Conservation (phyloP, 108 stramenopile genomes). For the Cyclotella kingstonii region DNA sequence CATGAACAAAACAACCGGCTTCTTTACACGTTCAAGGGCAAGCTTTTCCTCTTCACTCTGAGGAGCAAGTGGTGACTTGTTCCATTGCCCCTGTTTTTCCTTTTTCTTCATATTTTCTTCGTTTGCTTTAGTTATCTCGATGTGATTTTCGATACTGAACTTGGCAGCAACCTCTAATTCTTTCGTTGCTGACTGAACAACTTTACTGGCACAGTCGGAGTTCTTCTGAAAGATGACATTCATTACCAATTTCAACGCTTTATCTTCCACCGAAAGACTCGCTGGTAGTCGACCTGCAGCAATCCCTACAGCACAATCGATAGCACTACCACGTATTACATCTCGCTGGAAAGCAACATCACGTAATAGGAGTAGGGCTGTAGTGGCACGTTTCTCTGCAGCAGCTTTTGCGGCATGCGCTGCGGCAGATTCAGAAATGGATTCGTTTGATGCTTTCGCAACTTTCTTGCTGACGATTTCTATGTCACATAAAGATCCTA, state of each 20-base stretch:
- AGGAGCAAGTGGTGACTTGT: conserved; percentile 22
- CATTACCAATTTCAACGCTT: conserved; percentile 84
- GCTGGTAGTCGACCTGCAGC: conserved; percentile 76
- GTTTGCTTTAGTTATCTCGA: conserved; percentile 45
- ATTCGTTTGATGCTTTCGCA: conserved; percentile 62
- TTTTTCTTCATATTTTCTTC: conserved; percentile 43
- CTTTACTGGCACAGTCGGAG: conserved; percentile 49
- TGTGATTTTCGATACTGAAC: conserved; percentile 58
- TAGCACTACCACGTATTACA: conserved; percentile 46
- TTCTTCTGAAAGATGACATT: conserved; percentile 78
- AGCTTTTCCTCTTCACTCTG: conserved; percentile 74
- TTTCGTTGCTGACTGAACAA: conserved; percentile 62
- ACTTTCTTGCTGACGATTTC: conserved; percentile 77
- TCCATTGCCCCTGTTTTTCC: conserved; percentile 36
- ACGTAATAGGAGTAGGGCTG: conserved; percentile 69
- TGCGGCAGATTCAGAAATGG: conserved; percentile 70
- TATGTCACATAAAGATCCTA: conserved; percentile 78
- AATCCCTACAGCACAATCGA: conserved; percentile 70
- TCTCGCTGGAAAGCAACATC: conserved; percentile 76
- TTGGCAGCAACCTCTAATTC: conserved; percentile 59
- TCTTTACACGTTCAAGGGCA: conserved; percentile 62
- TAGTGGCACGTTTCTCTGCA: conserved; percentile 83
- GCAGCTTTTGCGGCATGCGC: conserved; percentile 73
- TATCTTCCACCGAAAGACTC: conserved; percentile 67
- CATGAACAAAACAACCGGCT: conserved; percentile 78